phyloP scores from a whole-genome alignment of 768 basidiomycete species.

The Fomitopsis pulvina region DNA sequence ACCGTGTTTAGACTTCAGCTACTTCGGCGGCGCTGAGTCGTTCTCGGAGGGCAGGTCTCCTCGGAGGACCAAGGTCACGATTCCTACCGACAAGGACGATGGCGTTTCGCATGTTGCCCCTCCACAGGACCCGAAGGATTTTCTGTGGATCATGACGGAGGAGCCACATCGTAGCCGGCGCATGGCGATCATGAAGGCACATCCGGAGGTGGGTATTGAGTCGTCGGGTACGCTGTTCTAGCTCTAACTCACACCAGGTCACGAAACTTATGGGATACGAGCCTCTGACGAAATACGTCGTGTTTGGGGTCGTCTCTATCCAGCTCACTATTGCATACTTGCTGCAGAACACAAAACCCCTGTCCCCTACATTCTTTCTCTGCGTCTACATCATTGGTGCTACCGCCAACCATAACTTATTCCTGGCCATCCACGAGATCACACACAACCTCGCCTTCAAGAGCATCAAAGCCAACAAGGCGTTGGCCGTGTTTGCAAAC shows the following conservation, averaged over 20 bases:
- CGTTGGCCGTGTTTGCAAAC: slow-evolving; percentile 87
- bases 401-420: slow-evolving; percentile 95
- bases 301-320: slow-evolving; percentile 71
- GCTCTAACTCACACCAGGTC: slow-evolving; percentile 46
- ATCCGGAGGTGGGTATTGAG: slow-evolving; percentile 66
- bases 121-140: slow-evolving; percentile 77
- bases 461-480: slow-evolving; percentile 75
- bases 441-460: slow-evolving; percentile 96
- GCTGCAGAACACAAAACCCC: slow-evolving; percentile 62
- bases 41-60: slow-evolving; percentile 43
- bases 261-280: slow-evolving; percentile 96
- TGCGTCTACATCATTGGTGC: slow-evolving; percentile 85
- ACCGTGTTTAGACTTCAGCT: slow-evolving; percentile 55
- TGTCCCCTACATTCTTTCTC: slow-evolving; percentile 67
- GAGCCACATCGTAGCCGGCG: slow-evolving; percentile 91
- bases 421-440: slow-evolving; percentile 97
- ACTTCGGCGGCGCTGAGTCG: slow-evolving; percentile 81
- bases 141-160: slow-evolving; percentile 96
- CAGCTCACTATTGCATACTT: slow-evolving; percentile 62
- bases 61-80: slow-evolving; percentile 32
- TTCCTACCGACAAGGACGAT: slow-evolving; percentile 43
- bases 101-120: slow-evolving; percentile 39
- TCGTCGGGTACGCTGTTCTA: neutral
- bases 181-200: slow-evolving; percentile 86
- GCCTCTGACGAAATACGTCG: slow-evolving; percentile 85